Conservation (phyloP, 202 grass and related monocot genomes). For the Sporobolus alterniflorus region DNA sequence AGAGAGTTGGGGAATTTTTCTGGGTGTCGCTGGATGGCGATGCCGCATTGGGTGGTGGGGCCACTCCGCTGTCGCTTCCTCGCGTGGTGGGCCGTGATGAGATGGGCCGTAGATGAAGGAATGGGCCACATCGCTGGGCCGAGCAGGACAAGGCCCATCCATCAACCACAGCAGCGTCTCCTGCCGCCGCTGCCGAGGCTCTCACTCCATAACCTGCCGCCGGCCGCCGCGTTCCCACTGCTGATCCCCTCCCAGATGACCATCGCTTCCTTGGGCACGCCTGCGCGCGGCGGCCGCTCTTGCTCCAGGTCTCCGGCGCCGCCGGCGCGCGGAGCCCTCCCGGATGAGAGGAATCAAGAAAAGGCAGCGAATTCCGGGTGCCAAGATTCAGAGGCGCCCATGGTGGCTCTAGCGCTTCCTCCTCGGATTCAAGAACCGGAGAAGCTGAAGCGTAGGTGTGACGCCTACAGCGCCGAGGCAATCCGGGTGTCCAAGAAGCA, state of each 20-base stretch:
- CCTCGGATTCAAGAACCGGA: not conserved
- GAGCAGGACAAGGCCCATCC: too few relatives aligned
- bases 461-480: too few relatives aligned
- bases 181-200: too few relatives aligned
- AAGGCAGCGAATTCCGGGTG: not conserved
- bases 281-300: not conserved
- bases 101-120: too few relatives aligned
- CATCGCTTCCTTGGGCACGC: not conserved
- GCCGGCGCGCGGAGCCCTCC: not conserved
- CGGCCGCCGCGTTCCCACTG: too few relatives aligned
- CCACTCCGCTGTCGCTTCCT: too few relatives aligned
- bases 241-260: too few relatives aligned
- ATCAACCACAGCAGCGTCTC: too few relatives aligned
- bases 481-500: not conserved
- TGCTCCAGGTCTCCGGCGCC: not conserved
- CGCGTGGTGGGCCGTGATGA: too few relatives aligned
- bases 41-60: not conserved
- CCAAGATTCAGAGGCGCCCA: not conserved
- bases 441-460: not conserved
- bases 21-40: not conserved
- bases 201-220: too few relatives aligned
- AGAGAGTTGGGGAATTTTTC: conserved; percentile 22
- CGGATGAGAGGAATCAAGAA: not conserved
- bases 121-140: too few relatives aligned
- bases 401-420: too few relatives aligned